A percentile compares a stretch with the other conserved stretches of the same genome.
Evolutionary conservation across 2,329 filamentous ascomycete genomes (phyloP).

Genomic region (Penicillium sp.): DNA sequence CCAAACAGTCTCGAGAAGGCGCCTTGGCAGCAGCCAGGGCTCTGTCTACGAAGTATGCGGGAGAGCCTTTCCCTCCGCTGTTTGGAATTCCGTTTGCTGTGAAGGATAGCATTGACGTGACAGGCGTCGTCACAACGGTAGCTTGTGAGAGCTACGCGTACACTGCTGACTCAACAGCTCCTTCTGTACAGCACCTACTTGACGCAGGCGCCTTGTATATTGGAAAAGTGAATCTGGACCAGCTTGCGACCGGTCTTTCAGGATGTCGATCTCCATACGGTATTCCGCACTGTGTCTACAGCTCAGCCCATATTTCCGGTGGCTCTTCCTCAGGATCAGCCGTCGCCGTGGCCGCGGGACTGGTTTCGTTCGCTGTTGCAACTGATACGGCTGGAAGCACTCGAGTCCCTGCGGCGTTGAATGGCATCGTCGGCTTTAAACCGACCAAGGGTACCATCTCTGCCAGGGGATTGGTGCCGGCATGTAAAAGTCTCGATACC

Average conservation of each 20-base stretch:
- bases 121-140: neutral
- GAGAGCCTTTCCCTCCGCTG: neutral
- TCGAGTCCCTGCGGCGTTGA: conserved; percentile 23
- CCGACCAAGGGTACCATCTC: conserved; percentile 22
- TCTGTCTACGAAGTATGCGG: neutral
- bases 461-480: conserved; percentile 27
- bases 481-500: conserved; percentile 54
- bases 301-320: conserved; percentile 25
- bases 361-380: conserved; percentile 52
- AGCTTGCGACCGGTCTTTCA: neutral
- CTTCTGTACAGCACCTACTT: neutral
- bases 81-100: neutral
- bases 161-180: neutral
- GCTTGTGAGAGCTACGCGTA: neutral
- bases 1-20: neutral
- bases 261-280: neutral
- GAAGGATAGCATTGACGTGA: neutral
- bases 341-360: conserved; percentile 48
- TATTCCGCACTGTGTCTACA: neutral
- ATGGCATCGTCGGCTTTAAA: conserved; percentile 23
- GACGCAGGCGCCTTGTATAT: neutral
- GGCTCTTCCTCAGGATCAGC: conserved; percentile 54
- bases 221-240: neutral
- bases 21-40: neutral
- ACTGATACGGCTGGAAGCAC: conserved; percentile 26